Conservation (phyloP, 2,329 filamentous ascomycete genomes). For the Chaetomiaceae sp. region DNA sequence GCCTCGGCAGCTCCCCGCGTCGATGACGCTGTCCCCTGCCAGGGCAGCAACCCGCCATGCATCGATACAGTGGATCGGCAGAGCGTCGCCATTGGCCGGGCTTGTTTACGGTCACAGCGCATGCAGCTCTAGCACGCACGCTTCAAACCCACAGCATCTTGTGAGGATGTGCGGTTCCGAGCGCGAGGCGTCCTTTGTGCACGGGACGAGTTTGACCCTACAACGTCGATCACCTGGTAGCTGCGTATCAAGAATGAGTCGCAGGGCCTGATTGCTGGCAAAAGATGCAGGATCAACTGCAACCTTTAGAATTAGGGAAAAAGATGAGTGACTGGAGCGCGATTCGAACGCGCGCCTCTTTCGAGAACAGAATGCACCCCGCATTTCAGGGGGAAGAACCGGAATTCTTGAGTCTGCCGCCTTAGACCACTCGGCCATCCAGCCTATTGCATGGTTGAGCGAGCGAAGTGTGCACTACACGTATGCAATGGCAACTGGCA, state of each 20-base stretch:
- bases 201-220: too few relatives aligned
- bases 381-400: conserved; percentile 14
- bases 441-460: conserved; percentile 14
- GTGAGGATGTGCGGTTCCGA: too few relatives aligned
- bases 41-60: conserved; percentile 6
- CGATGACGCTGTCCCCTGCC: conserved; percentile 3
- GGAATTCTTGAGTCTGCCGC: conserved; percentile 24
- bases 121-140: too few relatives aligned
- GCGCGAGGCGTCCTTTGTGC: too few relatives aligned
- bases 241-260: too few relatives aligned
- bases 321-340: conserved; percentile 21
- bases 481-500: too few relatives aligned
- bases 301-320: conserved; percentile 3
- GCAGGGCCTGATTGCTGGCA: too few relatives aligned
- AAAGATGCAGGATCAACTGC: neutral
- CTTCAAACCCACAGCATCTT: too few relatives aligned
- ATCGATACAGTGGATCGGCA: neutral
- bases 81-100: neutral
- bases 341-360: conserved; percentile 27
- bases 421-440: conserved; percentile 26
- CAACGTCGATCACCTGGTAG: too few relatives aligned
- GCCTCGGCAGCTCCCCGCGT: neutral
- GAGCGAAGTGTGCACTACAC: too few relatives aligned
- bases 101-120: neutral
- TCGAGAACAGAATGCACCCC: conserved; percentile 22